Percentiles rank a stretch among this genome's conserved stretches.
Conservation (phyloP, 2,329 filamentous ascomycete species). For the Colletotrichum tofieldiae region DNA sequence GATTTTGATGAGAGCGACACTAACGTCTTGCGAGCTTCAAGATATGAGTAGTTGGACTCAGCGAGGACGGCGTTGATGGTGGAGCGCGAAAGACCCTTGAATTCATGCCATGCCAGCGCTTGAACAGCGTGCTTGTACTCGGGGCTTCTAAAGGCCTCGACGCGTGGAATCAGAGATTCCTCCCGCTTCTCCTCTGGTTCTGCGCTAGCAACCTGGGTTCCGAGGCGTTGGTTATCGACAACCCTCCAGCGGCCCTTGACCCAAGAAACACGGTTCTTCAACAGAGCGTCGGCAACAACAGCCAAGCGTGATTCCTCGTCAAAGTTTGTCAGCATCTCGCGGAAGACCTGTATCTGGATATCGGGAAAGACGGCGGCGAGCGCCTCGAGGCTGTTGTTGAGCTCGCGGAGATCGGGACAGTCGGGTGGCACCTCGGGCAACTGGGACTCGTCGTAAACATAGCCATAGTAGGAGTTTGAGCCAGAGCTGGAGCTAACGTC, state of each 20-base stretch:
- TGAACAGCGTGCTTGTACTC: conserved; percentile 80
- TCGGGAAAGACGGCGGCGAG: conserved; percentile 84
- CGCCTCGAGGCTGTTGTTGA: conserved; percentile 79
- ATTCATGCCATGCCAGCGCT: conserved; percentile 80
- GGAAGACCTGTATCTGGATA: conserved; percentile 85
- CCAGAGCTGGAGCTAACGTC: conserved; percentile 49
- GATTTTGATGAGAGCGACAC: conserved; percentile 79
- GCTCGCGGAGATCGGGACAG: conserved; percentile 74
- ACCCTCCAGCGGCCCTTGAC: conserved; percentile 78
- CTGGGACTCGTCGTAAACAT: conserved; percentile 71
- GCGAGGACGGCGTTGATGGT: conserved; percentile 85
- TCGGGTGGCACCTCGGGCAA: conserved; percentile 65
- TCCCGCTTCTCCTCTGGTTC: conserved; percentile 46
- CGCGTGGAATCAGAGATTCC: conserved; percentile 60
- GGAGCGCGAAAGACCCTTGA: conserved; percentile 80
- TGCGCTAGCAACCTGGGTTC: conserved; percentile 49
- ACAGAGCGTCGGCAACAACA: conserved; percentile 82
- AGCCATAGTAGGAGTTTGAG: conserved; percentile 55
- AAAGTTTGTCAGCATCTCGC: conserved; percentile 83
- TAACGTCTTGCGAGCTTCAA: conserved; percentile 78
- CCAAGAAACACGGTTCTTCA: conserved; percentile 80
- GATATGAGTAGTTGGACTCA: conserved; percentile 86
- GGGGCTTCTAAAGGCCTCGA: conserved; percentile 77
- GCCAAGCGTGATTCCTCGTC: conserved; percentile 83
- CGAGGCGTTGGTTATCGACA: conserved; percentile 53